Conservation (phyloP, 345 rosid genomes). For the Heritiera littoralis region DNA sequence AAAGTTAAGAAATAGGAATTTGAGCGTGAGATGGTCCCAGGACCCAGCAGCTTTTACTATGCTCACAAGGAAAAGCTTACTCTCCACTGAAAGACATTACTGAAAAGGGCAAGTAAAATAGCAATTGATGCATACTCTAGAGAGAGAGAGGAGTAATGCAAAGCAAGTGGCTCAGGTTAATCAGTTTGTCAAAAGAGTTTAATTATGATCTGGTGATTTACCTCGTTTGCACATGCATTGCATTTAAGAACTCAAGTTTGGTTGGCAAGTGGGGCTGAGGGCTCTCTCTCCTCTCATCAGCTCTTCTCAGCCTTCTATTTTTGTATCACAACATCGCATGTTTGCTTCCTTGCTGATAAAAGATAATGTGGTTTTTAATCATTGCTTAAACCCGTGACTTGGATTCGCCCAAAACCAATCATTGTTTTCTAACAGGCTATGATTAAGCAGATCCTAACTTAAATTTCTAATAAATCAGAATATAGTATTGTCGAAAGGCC, state of each 20-base stretch:
- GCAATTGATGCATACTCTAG: background rate
- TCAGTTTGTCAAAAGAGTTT: background rate
- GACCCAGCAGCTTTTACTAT: constrained; percentile 37
- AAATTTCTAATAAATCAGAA: too few relatives aligned
- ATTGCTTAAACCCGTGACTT: background rate
- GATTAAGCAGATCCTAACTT: background rate
- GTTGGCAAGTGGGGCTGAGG: constrained; percentile 23
- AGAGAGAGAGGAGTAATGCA: background rate
- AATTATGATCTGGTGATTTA: constrained; percentile 22
- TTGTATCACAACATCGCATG: background rate
- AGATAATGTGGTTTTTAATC: too few relatives aligned
- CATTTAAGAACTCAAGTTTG: constrained; percentile 34
- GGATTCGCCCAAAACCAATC: constrained; percentile 16
- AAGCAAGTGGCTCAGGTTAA: constrained; percentile 19
- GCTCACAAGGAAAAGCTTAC: constrained; percentile 32
- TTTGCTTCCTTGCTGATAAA: background rate
- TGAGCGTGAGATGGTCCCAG: constrained; percentile 28
- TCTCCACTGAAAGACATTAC: constrained; percentile 20
- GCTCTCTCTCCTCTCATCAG: constrained; percentile 16
- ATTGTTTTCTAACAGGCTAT: background rate
- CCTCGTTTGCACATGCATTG: constrained; percentile 43
- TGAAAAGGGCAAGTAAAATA: background rate
- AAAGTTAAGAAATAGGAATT: constrained; percentile 1
- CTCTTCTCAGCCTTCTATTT: constrained; percentile 8
- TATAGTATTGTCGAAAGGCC: too few relatives aligned